Base-by-base conservation (phyloP, 192 early-diverging fungal species). In the Phlyctochytrium arcticum region DNA sequence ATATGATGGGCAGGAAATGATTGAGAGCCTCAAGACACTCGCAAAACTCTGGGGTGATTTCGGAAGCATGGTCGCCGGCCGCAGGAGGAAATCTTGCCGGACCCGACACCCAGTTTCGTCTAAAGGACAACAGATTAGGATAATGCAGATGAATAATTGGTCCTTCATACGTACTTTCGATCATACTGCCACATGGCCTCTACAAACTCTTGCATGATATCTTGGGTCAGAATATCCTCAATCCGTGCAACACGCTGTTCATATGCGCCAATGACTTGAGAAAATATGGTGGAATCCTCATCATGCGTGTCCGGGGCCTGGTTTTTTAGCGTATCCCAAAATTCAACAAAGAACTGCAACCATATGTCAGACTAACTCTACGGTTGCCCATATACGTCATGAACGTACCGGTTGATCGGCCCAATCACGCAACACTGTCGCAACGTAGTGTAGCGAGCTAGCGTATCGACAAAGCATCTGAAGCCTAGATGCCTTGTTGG, bases 161-260 rank as follows among this genome's bases (percentile, higher is more conserved):
- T n/a, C n/a, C n/a, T n/a, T n/a, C n/a, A 12, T n/a, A 7, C 57
- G 5, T 49, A 71, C 69, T 48, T 19, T 49, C 50, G 15, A 23
- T 64, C 69, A 37, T 71, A 71, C 36, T 71, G 51, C 62, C 62
- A 71, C 47, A 65, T 17, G 7, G 37, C 5, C 27, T 71, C 69
- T 17, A 27, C 37, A 42, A 71, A 65, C 30, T 65, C 69, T 33
- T 64, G 54, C 29, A 59, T 50, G 6, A 64, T 36, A n/a, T 57
- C 62, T 30, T 71, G 39, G 4, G 65, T n/a, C n/a, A 66, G 17
- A 8, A 58, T 8, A 39, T 57, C 62, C n/a, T 39, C 26, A 8
- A 65, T 19, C 9, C 69, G 61, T 15, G n/a, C 34, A 29, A 58
- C 30, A 26, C 31, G 31, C n/a, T 23, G 23, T 5, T 35, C 36